Base-by-base conservation (phyloP, 805 yeast species). In the Candida nemodendra region DNA sequence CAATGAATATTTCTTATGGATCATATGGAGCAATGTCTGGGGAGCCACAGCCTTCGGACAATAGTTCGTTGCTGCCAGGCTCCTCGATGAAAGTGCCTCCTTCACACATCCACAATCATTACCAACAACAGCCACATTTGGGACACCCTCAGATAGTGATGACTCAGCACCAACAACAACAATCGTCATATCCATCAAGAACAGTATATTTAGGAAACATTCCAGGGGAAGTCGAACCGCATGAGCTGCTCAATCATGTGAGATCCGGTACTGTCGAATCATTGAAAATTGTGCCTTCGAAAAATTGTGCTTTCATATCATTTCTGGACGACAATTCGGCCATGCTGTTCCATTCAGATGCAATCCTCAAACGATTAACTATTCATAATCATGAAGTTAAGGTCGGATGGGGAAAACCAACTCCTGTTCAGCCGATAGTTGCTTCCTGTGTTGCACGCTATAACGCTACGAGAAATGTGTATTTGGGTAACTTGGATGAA, bases 391-490 rank as follows among this genome's bases (percentile, higher is more conserved):
- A 83, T 48, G 95, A 86, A 53, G 78, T 90, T 40, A 78, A 88
- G 55, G 76, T 91, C 42, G 96, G 96, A 9, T 93, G 98, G 98
- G 96, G 96, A 15, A 84, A 84, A 49, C 79, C 88, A 27, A 70
- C 82, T 2, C 79, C 84, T 1, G 77, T 89, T 24, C 79, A 79
- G 42, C 84, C 95, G 2, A 72, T 83, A 6, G 90, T 91, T 5
- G 67, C 79, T 36, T 76, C 81, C 23, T 81, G 89, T 13, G 88
- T 93, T 38, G 79, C 80, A 39, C 77, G 85, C 45, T 91, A 87
- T 49, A 86, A 87, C 33, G 98, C 98, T 5, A 87, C 97, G 9
- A 78, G 99, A 68, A 90, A 91, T 57, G 96, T 91, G 24, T 90
- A 87, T 57, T 70, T 91, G 45, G 96, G 97, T 14, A 81, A 80